Base-by-base conservation (phyloP, 2,329 filamentous ascomycete species). In the Coniochaeta pulveracea region DNA sequence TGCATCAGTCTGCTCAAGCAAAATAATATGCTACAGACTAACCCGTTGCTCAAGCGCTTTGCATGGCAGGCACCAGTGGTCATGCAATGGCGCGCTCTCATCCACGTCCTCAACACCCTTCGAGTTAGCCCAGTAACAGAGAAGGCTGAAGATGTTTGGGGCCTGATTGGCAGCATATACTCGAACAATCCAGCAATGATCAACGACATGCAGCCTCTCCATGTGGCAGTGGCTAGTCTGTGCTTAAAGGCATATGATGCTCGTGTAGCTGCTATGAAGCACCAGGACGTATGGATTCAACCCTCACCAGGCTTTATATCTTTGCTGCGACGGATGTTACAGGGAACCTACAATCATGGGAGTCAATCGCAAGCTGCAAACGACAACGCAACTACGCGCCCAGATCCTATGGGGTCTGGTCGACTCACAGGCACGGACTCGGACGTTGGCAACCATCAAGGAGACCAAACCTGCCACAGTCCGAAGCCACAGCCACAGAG, bases 91-190 rank as follows among this genome's bases (percentile, higher is more conserved):
- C 51, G 54, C 34, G 49, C 49, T 33, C 30, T 56, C 30, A 54
- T 57, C 31, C 47, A 57, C 34, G 38, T 56, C 15, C 41, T 58
- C 32, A 47, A 57, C 43, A 50, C 49, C 26, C 43, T 60, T 33
- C 41, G 54, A 47, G 43, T 47, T 35, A 33, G 51, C 37, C 46
- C 55, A 10, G 45, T 50, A 6, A 40, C 36, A 6, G 28, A 35
- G 6, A 50, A 54, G n/a, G 47, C 47, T 6, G 40, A 43, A 9
- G 52, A 55, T 28, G 53, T 52, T 7, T 58, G 55, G 46, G 34
- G 41, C 15, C 47, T 56, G 8, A 49, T 60, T 21, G 49, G 48
- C 18, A 48, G 34, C 5, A 43, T 51, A 4, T 59, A 58, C 37
- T 45, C 50, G 19, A 55, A 54, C 33, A 52, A 47, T 23, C 40